These are phyloP conservation scores for Nicotiana attenuata DNA, from an alignment of 257 asterid genomes.

Conservation along the genomic window DNA sequence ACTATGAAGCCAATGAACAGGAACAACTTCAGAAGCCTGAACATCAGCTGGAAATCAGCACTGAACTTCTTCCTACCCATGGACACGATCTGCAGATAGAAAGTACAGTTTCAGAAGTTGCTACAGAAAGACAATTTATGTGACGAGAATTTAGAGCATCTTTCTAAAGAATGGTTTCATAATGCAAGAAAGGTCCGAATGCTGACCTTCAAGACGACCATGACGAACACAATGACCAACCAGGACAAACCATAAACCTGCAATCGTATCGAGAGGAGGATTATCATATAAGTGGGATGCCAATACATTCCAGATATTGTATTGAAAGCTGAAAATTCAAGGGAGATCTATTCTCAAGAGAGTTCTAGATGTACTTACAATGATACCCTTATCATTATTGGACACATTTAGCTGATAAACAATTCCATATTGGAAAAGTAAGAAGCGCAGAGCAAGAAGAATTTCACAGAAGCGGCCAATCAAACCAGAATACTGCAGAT, in stretches of 20 bases:
- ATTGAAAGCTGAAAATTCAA: background rate
- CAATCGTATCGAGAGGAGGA: conserved; percentile 12
- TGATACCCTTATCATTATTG: conserved; percentile 47
- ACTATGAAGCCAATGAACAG: conserved; percentile 58
- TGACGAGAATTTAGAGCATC: background rate
- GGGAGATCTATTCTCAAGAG: background rate
- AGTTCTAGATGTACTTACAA: conserved; percentile 35
- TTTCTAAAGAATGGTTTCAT: background rate
- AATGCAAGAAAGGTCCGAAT: background rate
- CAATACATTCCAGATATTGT: background rate
- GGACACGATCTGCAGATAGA: conserved; percentile 59
- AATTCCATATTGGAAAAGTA: conserved; percentile 80
- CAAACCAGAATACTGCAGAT: conserved; percentile 63
- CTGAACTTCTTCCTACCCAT: conserved; percentile 88
- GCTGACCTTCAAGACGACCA: conserved; percentile 67
- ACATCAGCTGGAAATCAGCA: conserved; percentile 90
- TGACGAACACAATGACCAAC: conserved; percentile 74
- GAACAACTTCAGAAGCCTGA: conserved; percentile 76
- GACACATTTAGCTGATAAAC: conserved; percentile 79
- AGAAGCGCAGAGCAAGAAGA: conserved; percentile 68
- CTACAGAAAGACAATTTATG: background rate
- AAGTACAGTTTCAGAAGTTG: conserved; percentile 5
- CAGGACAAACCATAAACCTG: conserved; percentile 91
- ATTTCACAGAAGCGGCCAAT: conserved; percentile 68
- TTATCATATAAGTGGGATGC: background rate